Evolutionary conservation across 768 basidiomycete genomes (phyloP), one percentile per base, ranked within the genome.

Genomic region (Hygrocybe punicea): DNA sequence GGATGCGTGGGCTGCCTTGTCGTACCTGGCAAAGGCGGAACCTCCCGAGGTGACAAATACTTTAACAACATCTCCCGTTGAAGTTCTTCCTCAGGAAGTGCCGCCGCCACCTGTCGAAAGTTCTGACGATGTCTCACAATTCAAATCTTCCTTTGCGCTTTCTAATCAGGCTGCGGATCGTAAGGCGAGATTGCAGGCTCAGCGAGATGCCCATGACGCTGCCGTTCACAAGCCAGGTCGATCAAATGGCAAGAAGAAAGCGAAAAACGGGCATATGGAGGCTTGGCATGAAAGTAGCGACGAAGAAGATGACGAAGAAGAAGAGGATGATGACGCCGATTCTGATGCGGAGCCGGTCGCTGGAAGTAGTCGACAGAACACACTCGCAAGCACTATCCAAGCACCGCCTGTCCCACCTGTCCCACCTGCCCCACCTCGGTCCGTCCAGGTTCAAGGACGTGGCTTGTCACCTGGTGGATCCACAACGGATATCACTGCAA

Each of bases 121-220:
- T 6, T 55, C 56, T 21, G 63, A 63, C 17, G 65, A 56, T 16
- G 55, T 58, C 8, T 53, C 71, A 1, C 81, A 83, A 53, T 89
- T 81, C 73, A 85, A 84, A 53, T 95, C 93, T 0, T 93, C 95
- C 3, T 98, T 98, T 67, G 90, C 93, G 0, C 87, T 87, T 2
- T 91, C 89, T 16, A 89, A 83, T 65, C 84, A 87, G 60, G 93
- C 93, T 37, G 84, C 84, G 19, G 87, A 98, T 66, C 81, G 96
- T 53, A 88, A 89, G 63, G 89, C 90, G 7, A 91, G 89, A 67
- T 79, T 82, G 13, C 86, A 95, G 65, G 91, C 88, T 10, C 88
- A 91, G 62, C 88, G 92, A 65, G 87, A 84, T 45, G 91, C 91
- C 1, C 83, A 87, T 33, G 83, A 92, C 42, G 88, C 88, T 39